Conservation (phyloP, 768 basidiomycete genomes). For the Collybia nuda region DNA sequence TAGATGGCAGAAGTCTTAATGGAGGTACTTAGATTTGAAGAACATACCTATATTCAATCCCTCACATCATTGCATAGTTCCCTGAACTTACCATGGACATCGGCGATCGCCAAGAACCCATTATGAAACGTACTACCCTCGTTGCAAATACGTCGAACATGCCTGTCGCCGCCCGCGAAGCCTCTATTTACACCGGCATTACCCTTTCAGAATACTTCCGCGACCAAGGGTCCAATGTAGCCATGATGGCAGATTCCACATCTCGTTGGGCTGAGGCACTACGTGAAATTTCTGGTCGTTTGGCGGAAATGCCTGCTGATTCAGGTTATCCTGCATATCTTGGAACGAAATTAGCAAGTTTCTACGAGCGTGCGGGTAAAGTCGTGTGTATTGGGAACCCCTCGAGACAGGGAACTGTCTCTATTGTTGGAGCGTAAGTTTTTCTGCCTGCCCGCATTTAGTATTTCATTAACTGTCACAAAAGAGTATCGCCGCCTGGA, state of each 20-base stretch:
- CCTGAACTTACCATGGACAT: constrained; percentile 93
- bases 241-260: constrained; percentile 99
- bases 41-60: background rate
- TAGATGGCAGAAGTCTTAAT: constrained; percentile 98
- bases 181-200: constrained; percentile 99
- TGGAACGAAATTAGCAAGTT: constrained; percentile 91
- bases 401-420: constrained; percentile 86
- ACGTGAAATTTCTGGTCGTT: constrained; percentile 97
- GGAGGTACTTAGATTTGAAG: constrained; percentile 55
- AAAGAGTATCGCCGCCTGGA: constrained; percentile 95
- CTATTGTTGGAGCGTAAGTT: constrained; percentile 97
- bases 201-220: constrained; percentile 99
- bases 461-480: background rate
- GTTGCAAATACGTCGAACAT: constrained; percentile 99
- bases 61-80: constrained; percentile 44
- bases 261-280: constrained; percentile 99
- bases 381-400: constrained; percentile 92
- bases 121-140: constrained; percentile 99
- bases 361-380: constrained; percentile 99
- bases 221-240: constrained; percentile 95
- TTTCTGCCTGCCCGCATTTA: too few species aligned
- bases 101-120: constrained; percentile 91
- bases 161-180: constrained; percentile 99
- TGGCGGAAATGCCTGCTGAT: constrained; percentile 99
- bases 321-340: constrained; percentile 99